Evolutionary conservation across 2,329 filamentous ascomycete genomes (phyloP).

Genomic region (Pseudonectria foliicola): DNA sequence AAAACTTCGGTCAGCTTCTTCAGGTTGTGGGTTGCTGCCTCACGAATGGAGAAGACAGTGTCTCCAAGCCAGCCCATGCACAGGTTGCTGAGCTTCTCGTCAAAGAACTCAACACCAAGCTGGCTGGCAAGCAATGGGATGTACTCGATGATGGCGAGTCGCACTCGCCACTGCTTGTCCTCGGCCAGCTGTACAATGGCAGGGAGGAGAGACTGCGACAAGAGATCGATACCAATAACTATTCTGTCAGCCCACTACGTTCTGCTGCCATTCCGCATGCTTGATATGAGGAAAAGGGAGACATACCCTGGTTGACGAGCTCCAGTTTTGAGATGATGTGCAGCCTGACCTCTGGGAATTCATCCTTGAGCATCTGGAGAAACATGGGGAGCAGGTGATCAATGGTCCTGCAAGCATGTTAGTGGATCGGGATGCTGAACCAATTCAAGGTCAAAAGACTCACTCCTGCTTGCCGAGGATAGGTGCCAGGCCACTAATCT

Average conservation of each 20-base stretch:
- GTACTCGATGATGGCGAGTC: conserved; percentile 97
- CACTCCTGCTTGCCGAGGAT: conserved; percentile 98
- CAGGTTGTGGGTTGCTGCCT: conserved; percentile 93
- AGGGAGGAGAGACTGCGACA: conserved; percentile 92
- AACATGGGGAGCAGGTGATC: conserved; percentile 98
- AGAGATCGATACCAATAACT: conserved; percentile 96
- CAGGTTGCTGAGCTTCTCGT: conserved; percentile 88
- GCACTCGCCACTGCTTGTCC: conserved; percentile 98
- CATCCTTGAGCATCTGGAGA: conserved; percentile 98
- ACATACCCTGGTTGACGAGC: conserved; percentile 87
- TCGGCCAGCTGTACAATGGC: conserved; percentile 96
- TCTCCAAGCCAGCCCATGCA: conserved; percentile 99
- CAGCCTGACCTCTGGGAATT: conserved; percentile 94
- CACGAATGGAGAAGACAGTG: conserved; percentile 96
- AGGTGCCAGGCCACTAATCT: conserved; percentile 93
- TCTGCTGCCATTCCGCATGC: background rate
- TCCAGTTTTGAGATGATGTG: conserved; percentile 99
- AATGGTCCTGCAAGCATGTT: conserved; percentile 60
- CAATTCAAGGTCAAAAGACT: conserved; percentile 25
- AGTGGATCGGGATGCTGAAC: background rate
- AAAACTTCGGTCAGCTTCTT: conserved; percentile 99
- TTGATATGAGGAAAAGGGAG: conserved; percentile 6
- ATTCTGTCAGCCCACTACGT: conserved; percentile 15
- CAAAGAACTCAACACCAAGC: conserved; percentile 94
- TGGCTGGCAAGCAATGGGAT: conserved; percentile 94